Evolutionary conservation across 768 basidiomycete species (phyloP).

Genomic region (Galerina marginata): DNA sequence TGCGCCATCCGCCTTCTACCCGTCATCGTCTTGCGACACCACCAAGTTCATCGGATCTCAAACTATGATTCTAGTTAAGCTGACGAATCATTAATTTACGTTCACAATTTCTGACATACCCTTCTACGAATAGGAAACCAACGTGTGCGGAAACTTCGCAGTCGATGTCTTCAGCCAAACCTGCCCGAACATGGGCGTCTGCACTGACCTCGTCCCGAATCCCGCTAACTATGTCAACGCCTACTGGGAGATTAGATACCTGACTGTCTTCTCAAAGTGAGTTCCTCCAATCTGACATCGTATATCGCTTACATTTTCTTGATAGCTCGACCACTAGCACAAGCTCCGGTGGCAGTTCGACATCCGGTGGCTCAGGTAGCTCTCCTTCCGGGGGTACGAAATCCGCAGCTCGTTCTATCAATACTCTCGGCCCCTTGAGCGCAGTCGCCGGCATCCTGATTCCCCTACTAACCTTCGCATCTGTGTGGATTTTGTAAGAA

Average conservation of each 20-base stretch:
- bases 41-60: conserved; percentile 7
- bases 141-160: conserved; percentile 14
- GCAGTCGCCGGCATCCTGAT: not conserved
- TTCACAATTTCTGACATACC: not conserved
- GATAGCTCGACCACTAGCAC: not conserved
- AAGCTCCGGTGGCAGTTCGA: not conserved
- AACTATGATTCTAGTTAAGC: conserved; percentile 7
- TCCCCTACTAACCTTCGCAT: not conserved
- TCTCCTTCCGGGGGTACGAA: not conserved
- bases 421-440: not conserved
- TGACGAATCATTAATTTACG: too few species aligned
- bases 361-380: not conserved
- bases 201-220: conserved; percentile 12
- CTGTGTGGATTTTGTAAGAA: not conserved
- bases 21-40: conserved; percentile 2
- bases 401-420: not conserved
- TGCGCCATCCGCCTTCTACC: conserved; percentile 3
- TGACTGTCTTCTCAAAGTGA: conserved; percentile 12
- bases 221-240: conserved; percentile 3
- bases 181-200: conserved; percentile 9
- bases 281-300: not conserved
- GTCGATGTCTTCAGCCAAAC: conserved; percentile 5
- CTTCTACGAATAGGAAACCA: conserved; percentile 5
- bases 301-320: not conserved
- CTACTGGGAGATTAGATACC: conserved; percentile 11